Conservation (phyloP, 2,329 filamentous ascomycete genomes). For the Ophiostoma quercus region DNA sequence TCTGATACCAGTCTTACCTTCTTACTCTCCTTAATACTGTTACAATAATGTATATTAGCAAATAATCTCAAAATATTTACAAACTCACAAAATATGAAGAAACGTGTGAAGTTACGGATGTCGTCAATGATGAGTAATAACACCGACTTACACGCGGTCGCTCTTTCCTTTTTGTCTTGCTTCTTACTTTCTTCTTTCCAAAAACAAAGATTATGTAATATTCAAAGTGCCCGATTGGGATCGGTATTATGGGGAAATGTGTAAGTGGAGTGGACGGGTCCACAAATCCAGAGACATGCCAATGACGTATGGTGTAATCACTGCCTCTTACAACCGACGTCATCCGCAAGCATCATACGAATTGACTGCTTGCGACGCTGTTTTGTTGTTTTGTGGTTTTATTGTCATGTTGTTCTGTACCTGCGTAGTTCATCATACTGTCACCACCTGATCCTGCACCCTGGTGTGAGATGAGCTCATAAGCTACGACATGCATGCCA, state of each 20-base stretch:
- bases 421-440: neutral
- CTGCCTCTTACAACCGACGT: neutral
- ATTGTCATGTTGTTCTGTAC: neutral
- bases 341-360: constrained; percentile 1
- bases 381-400: neutral
- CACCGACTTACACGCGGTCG: neutral
- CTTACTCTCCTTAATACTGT: constrained; percentile 1
- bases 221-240: neutral
- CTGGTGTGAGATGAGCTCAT: neutral
- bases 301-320: constrained; percentile 8
- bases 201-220: neutral
- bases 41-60: neutral
- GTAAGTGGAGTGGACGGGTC: neutral
- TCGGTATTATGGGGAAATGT: neutral
- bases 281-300: neutral
- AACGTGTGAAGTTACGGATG: neutral
- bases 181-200: neutral
- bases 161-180: neutral
- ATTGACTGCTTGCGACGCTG: neutral
- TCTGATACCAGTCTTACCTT: neutral
- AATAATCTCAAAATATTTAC: neutral
- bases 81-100: neutral
- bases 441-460: neutral
- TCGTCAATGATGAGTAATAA: neutral
- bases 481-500: neutral